Evolutionary conservation across 177 flowering plant species (phyloP), one percentile per base, ranked within the genome.

Genomic region (Vitis hybrid): DNA sequence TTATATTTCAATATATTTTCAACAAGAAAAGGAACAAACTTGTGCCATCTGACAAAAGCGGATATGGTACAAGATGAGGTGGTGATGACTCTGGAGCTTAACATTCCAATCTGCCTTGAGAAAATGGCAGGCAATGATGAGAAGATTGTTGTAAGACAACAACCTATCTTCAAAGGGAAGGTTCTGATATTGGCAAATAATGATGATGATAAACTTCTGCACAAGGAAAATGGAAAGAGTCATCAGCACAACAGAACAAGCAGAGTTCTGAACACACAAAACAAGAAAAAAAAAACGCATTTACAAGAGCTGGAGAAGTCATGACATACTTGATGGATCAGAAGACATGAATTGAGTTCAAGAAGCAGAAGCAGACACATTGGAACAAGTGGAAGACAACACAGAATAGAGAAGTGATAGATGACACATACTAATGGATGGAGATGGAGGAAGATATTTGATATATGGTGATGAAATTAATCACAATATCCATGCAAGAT

Each of bases 81-180:
- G 64, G 45, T 2, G 64, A 62, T 62, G n/a, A 50, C 45, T 39
- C 51, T 20, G 45, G 20, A 15, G 39, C 51, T 61, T 48, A 29
- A 62, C 51, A 19, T n/a, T 14, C 16, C 7, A 4, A 33, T 62
- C 64, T 33, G 64, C 64, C 64, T 39, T 62, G 51, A 15, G 33
- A 62, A 33, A 62, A 62, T n/a, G 45, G 64, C 64, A 62, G 64
- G 45, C 64, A 62, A 33, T 62, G 64, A 62, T 39, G 51, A 33
- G 51, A 8, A 62, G 64, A 62, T 62, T 29, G 51, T 49, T 14
- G 14, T 15, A 16, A 53, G 16, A 53, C 56, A 53, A 53, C 16
- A 53, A 53, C 16, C 56, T 53, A 16, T 53, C 56, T 53, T 53
- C 16, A 53, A 16, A 53, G 56, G 56, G 56, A 53, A 12, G 16